A percentile compares a stretch with the other conserved stretches of the same genome.
Conservation (phyloP, 352 stramenopile species). For the Globisporangium iwayamae region DNA sequence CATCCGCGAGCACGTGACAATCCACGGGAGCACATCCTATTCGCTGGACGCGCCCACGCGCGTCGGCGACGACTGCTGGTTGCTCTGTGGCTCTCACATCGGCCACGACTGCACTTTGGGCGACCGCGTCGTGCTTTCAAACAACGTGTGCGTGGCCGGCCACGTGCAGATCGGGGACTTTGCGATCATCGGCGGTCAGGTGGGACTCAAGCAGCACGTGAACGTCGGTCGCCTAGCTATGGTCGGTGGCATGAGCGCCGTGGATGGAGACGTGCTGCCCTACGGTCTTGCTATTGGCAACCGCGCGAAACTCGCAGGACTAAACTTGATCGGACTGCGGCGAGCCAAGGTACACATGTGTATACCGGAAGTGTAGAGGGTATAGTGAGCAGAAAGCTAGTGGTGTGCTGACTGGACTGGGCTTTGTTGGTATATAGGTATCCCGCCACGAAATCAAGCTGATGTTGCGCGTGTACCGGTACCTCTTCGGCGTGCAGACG, state of each 20-base stretch:
- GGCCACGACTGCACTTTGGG: conserved; percentile 68
- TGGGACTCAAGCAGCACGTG: conserved; percentile 76
- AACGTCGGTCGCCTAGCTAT: conserved; percentile 69
- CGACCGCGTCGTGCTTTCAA: conserved; percentile 69
- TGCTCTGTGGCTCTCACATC: conserved; percentile 72
- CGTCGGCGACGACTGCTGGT: conserved; percentile 76
- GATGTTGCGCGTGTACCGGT: conserved; percentile 72
- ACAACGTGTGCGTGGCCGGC: conserved; percentile 79
- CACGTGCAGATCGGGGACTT: conserved; percentile 74
- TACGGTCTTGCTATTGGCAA: conserved; percentile 76
- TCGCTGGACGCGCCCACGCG: conserved; percentile 38
- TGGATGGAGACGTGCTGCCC: conserved; percentile 80
- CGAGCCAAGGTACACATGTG: conserved; percentile 35
- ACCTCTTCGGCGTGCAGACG: conserved; percentile 57
- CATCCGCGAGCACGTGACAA: conserved; percentile 81
- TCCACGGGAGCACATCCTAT: conserved; percentile 78
- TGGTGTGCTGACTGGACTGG: neutral
- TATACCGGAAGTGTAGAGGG: neutral
- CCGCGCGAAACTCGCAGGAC: conserved; percentile 63
- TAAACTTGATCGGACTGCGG: conserved; percentile 76
- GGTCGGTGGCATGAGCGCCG: conserved; percentile 73
- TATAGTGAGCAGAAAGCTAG: neutral
- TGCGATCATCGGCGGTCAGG: conserved; percentile 75
- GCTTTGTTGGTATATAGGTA: conserved; percentile 21
- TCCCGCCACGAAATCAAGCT: conserved; percentile 68